Conservation (phyloP, 352 stramenopile species). For the Pythium inflatum region DNA sequence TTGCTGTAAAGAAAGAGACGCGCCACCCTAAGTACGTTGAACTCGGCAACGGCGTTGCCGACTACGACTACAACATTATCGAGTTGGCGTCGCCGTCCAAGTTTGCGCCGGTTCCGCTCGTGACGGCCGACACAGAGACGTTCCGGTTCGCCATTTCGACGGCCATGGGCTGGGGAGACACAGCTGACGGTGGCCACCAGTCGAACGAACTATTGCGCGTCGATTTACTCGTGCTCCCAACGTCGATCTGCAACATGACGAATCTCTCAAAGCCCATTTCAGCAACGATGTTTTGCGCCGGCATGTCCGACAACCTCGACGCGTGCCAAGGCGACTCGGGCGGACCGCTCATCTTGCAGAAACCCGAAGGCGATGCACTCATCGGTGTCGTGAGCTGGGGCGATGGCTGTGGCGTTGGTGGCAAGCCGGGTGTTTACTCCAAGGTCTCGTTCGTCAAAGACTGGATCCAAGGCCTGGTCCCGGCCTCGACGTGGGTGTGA, state of each 20-base stretch:
- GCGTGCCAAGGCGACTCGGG: constrained; percentile 48
- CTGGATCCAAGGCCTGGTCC: constrained; percentile 37
- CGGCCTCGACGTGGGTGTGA: constrained; percentile 8
- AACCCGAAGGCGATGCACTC: constrained; percentile 20
- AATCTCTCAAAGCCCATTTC: constrained; percentile 33
- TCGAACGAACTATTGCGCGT: background rate
- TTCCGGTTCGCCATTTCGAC: background rate
- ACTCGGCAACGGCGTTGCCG: constrained; percentile 31
- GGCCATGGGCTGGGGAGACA: background rate
- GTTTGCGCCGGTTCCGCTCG: background rate
- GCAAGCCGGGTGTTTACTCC: constrained; percentile 44
- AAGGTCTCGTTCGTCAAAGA: constrained; percentile 28
- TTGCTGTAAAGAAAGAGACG: constrained; percentile 29
- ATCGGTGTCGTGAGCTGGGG: constrained; percentile 44
- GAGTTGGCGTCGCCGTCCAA: constrained; percentile 25
- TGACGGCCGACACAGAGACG: background rate
- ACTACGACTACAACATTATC: constrained; percentile 41
- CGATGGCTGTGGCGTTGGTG: constrained; percentile 40
- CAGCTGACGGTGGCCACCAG: background rate
- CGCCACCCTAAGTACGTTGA: constrained; percentile 38
- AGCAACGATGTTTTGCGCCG: constrained; percentile 22
- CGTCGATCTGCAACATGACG: constrained; percentile 1
- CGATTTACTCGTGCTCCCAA: background rate
- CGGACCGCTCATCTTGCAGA: constrained; percentile 34
- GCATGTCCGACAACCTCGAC: constrained; percentile 31